Evolutionary conservation across 106 monocot genomes (phyloP), one percentile per base, ranked within the genome.

Genomic region (Dioscorea dumetorum): DNA sequence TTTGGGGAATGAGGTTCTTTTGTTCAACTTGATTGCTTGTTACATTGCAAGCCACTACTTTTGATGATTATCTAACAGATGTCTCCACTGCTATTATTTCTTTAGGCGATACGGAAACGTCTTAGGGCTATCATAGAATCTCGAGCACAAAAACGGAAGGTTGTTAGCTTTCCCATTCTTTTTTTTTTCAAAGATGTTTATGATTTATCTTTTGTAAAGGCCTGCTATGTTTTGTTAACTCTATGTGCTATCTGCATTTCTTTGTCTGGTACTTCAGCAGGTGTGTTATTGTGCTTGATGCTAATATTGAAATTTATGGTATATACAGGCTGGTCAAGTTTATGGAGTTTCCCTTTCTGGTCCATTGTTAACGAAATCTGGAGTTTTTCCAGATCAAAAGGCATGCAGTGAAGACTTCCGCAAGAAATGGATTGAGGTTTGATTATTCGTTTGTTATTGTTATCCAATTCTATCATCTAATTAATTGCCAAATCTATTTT

Each of bases 311-410:
- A 16, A 2, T 59, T 59, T 20, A 59, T 59, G 22, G 23, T 66
- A 33, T 49, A 41, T 73, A 77, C 78, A 97, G 95, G 95, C 91
- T 72, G 95, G 95, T 20, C 95, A 97, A 58, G 91, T 91, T 69
- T 95, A 95, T 75, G 91, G 95, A 63, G 88, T 88, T 48, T 88
- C 95, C 58, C 91, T 95, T 73, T 86, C 85, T 82, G 95, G 95
- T 24, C 71, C 70, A 33, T 69, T 95, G 41, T 72, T 95, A 70
- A 61, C 75, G 66, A 97, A 88, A 61, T 73, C 83, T 66, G 91
- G 95, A 64, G 58, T 78, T 66, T 97, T 86, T 53, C 95, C 95
- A 33, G 86, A 97, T 22, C 95, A 97, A 80, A 79, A 64, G 35
- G 78, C 83, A 61, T 82, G 81, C 54, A 64, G 61, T 64, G 95